A percentile compares a stretch with the other conserved stretches of the same genome.
phyloP scores from a whole-genome alignment of 75 land plant genomes.

The Pinus albicaulis region DNA sequence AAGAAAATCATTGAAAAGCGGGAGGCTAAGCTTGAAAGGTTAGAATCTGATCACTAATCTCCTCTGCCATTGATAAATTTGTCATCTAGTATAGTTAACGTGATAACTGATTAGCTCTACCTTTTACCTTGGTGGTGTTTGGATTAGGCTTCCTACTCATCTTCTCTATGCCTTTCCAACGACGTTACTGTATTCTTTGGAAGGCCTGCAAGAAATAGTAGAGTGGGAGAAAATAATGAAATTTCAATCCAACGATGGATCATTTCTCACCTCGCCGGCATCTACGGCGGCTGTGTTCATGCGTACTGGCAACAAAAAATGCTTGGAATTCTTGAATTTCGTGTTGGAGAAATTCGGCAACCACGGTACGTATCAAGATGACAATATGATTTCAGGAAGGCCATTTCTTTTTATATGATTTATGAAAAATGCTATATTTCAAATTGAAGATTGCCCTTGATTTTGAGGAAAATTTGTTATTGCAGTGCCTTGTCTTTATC shows the following conservation, averaged over 20 bases:
- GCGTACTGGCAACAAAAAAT: slow-evolving; percentile 22
- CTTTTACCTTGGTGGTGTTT: neutral
- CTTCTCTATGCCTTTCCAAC: neutral
- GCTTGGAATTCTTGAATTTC: slow-evolving; percentile 13
- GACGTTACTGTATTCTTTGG: slow-evolving; percentile 15
- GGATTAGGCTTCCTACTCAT: neutral
- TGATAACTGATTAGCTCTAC: neutral
- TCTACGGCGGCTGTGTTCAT: slow-evolving; percentile 20
- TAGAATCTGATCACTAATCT: neutral
- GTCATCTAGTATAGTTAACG: neutral
- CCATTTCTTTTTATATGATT: neutral
- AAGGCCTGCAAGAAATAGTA: slow-evolving; percentile 17
- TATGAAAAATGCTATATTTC: neutral
- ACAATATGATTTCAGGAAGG: neutral
- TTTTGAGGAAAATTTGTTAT: neutral
- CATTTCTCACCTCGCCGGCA: slow-evolving; percentile 19
- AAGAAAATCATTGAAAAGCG: neutral
- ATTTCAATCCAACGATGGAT: slow-evolving; percentile 22
- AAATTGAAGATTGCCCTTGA: neutral
- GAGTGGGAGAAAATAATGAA: slow-evolving; percentile 23
- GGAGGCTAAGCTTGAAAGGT: slow-evolving; percentile 12
- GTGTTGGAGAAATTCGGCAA: neutral
- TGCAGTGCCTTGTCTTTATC: slow-evolving; percentile 10
- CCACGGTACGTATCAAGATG: slow-evolving; percentile 9
- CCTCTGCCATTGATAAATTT: neutral